A percentile compares a stretch with the other conserved stretches of the same genome.
Evolutionary conservation across 306 rosid genomes (phyloP).

Genomic region (Lathyrus tuberosus): DNA sequence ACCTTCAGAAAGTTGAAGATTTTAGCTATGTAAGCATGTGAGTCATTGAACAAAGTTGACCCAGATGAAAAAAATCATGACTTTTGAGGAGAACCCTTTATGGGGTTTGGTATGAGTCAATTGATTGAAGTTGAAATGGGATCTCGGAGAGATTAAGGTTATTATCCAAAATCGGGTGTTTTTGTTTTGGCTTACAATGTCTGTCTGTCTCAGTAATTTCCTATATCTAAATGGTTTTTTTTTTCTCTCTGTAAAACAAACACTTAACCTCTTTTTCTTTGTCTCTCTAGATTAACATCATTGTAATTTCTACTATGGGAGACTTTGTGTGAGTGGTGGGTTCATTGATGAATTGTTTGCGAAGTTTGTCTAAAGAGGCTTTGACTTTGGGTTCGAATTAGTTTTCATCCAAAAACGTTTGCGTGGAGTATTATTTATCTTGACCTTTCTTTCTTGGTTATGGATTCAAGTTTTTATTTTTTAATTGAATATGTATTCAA

Average conservation of each 20-base stretch:
- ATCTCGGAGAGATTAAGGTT: conserved; percentile 50
- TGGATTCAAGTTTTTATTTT: neutral
- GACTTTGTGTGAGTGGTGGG: conserved; percentile 27
- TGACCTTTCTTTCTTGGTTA: conserved; percentile 38
- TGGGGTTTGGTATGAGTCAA: conserved; percentile 29
- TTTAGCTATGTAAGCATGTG: conserved; percentile 27
- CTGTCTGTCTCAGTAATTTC: neutral
- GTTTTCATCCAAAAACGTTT: neutral
- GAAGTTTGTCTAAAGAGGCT: conserved; percentile 32
- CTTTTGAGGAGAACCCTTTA: conserved; percentile 29
- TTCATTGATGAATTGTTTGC: neutral
- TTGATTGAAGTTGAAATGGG: conserved; percentile 36
- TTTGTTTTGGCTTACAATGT: neutral
- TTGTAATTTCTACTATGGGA: conserved; percentile 32
- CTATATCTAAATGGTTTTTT: neutral
- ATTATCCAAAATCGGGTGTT: neutral
- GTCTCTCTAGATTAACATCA: conserved; percentile 20
- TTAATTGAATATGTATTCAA: no score
- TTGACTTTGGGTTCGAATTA: conserved; percentile 50
- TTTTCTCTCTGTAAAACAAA: conserved; percentile 45
- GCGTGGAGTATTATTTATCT: conserved; percentile 36
- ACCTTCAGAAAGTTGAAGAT: conserved; percentile 2
- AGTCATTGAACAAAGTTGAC: conserved; percentile 39
- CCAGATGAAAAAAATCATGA: conserved; percentile 31
- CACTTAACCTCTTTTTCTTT: conserved; percentile 10